Conservation (phyloP, 257 asterid species). For the Nicotiana sylvestris region DNA sequence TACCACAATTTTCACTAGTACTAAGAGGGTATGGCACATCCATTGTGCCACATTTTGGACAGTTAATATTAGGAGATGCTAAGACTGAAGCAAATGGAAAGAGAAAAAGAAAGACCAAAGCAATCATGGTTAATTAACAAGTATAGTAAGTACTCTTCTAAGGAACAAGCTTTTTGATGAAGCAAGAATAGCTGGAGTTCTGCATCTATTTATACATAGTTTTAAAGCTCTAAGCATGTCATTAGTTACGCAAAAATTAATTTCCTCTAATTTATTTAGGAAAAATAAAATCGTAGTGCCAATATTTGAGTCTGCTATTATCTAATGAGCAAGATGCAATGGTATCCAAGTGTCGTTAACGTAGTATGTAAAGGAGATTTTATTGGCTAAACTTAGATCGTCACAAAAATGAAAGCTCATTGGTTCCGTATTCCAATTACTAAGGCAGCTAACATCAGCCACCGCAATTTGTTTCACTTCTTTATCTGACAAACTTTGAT, state of each 20-base stretch:
- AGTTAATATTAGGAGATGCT: conserved; percentile 9
- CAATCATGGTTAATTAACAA: conserved; percentile 1
- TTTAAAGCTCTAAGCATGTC: neutral
- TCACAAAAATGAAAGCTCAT: neutral
- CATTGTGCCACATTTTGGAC: conserved; percentile 31
- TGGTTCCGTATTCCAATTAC: neutral
- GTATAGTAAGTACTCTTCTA: neutral
- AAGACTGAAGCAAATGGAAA: conserved; percentile 16
- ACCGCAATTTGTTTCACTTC: neutral
- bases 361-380: neutral
- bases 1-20: conserved; percentile 30
- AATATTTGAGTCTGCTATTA: neutral
- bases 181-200: neutral
- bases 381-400: neutral
- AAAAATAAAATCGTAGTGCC: neutral
- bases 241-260: neutral
- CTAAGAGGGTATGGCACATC: conserved; percentile 39
- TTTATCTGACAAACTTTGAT: neutral
- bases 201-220: conserved; percentile 18
- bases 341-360: conserved; percentile 4
- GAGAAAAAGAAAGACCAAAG: conserved; percentile 9
- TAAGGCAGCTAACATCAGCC: conserved; percentile 2
- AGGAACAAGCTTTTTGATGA: neutral
- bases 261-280: neutral
- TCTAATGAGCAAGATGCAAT: neutral